These are phyloP conservation scores for Castanea sativa DNA, from an alignment of 306 rosid species.

Conservation along the genomic window DNA sequence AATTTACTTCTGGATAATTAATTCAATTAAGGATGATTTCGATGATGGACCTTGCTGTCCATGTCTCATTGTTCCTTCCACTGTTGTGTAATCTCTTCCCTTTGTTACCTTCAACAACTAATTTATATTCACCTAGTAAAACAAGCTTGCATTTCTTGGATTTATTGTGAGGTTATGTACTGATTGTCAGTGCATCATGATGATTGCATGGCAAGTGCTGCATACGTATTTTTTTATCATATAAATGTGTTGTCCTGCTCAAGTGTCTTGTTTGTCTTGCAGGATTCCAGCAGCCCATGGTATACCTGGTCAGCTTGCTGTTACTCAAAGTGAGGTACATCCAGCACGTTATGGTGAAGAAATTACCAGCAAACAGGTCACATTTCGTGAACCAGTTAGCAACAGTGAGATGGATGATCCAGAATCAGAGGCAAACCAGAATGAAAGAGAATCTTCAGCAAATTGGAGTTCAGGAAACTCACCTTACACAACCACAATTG, in stretches of 20 bases:
- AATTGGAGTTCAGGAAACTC: conserved; percentile 70
- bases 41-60: conserved; percentile 12
- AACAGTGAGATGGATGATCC: conserved; percentile 67
- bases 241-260: conserved; percentile 19
- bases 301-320: conserved; percentile 37
- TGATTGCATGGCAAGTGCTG: conserved; percentile 4
- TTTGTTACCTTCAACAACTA: not conserved
- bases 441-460: conserved; percentile 57
- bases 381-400: conserved; percentile 74
- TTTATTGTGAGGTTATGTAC: conserved; percentile 6
- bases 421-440: conserved; percentile 60
- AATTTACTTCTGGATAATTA: not conserved
- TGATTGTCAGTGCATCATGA: conserved; percentile 6
- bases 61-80: not conserved
- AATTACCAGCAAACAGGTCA: conserved; percentile 77
- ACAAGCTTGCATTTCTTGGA: conserved; percentile 1
- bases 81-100: conserved; percentile 19
- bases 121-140: not conserved
- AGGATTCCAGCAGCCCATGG: conserved; percentile 48
- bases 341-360: conserved; percentile 56
- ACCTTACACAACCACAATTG: conserved; percentile 56
- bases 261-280: conserved; percentile 33
- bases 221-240: not conserved
- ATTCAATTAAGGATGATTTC: not conserved
- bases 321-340: conserved; percentile 33